Evolutionary conservation across 2,329 filamentous ascomycete genomes (phyloP), one percentile per base, ranked within the genome.

Genomic region (Fusarium tanahbumbuense): DNA sequence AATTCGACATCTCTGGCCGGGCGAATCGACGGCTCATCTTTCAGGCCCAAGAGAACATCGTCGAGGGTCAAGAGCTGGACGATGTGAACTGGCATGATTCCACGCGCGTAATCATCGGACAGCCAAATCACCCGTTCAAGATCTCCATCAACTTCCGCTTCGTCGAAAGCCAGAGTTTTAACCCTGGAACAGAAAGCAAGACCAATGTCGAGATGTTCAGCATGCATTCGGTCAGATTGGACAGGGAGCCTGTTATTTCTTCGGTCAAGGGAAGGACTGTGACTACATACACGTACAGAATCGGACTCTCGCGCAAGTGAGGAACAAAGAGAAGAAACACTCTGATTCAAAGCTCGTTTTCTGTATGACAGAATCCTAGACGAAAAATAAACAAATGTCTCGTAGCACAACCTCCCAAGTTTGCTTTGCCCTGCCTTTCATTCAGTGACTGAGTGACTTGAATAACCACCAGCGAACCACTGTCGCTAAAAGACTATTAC

Each of bases 101-200:
- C 3, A 45, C 72, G 9, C 70, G 72, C 16, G 32, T 75, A 18
- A 57, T 69, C 15, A 54, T 75, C 44, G 27, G 28, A 3, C 71
- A 75, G 54, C 41, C 49, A 12, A 47, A 50, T 8, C 49, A 55
- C 16, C 41, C 49, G 3, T 32, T 64, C 52, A 57, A 52, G n/a
- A 46, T 74, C 28, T 68, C 60, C 1, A 56, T 73, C 47, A 70
- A 69, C 47, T 16, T 73, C 8, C 71, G 71, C 16, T 63, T 73
- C 53, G 64, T 72, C 10, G 54, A 70, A 15, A 49, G 45, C 5
- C 60, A 62, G 20, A n/a, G 34, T 11, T 5, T n/a, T 5, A 42
- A 52, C 12, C 22, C 46, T 1, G 12, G 22, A 7, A 4, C 5
- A 12, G 44, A 45, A 5, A 23, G 41, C 6, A 28, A 27, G 20